Evolutionary conservation across 768 basidiomycete species (phyloP).

Genomic region (Amanita pseudoporphyria): DNA sequence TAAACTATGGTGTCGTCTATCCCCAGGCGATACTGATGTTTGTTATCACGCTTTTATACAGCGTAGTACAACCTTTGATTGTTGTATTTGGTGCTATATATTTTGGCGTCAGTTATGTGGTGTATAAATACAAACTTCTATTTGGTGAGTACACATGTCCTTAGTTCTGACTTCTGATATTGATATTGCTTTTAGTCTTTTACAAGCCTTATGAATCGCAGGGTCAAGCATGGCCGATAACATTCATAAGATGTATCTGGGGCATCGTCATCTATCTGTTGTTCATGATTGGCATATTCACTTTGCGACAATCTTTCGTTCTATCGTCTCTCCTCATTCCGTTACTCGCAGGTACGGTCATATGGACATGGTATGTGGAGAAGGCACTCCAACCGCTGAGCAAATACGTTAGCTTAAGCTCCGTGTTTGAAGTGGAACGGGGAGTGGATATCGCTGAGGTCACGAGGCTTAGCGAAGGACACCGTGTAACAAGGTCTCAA

Average conservation of each 20-base stretch:
- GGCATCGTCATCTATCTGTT: slow-evolving; percentile 88
- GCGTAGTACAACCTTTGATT: slow-evolving; percentile 92
- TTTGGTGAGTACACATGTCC: slow-evolving; percentile 53
- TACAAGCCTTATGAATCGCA: slow-evolving; percentile 98
- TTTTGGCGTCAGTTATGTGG: slow-evolving; percentile 92
- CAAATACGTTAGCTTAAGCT: slow-evolving; percentile 76
- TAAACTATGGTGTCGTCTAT: slow-evolving; percentile 96
- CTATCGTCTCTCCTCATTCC: slow-evolving; percentile 57
- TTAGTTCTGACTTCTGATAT: neutral
- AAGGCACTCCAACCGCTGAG: slow-evolving; percentile 62
- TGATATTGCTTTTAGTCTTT: slow-evolving; percentile 51
- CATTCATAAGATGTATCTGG: slow-evolving; percentile 87
- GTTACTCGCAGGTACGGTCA: slow-evolving; percentile 61
- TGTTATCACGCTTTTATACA: slow-evolving; percentile 90
- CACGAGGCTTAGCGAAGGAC: slow-evolving; percentile 61
- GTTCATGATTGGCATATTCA: slow-evolving; percentile 97
- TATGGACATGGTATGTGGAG: slow-evolving; percentile 77
- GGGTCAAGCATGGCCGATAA: slow-evolving; percentile 97
- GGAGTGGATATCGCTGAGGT: slow-evolving; percentile 84
- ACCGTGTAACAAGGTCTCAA: slow-evolving; percentile 84
- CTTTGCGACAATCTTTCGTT: slow-evolving; percentile 38
- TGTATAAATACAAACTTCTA: slow-evolving; percentile 96
- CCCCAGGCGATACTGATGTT: slow-evolving; percentile 96
- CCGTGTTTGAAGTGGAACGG: slow-evolving; percentile 81
- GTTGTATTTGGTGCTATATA: slow-evolving; percentile 93